phyloP scores from a whole-genome alignment of 768 basidiomycete species.

The Xerocomellus intermedius region DNA sequence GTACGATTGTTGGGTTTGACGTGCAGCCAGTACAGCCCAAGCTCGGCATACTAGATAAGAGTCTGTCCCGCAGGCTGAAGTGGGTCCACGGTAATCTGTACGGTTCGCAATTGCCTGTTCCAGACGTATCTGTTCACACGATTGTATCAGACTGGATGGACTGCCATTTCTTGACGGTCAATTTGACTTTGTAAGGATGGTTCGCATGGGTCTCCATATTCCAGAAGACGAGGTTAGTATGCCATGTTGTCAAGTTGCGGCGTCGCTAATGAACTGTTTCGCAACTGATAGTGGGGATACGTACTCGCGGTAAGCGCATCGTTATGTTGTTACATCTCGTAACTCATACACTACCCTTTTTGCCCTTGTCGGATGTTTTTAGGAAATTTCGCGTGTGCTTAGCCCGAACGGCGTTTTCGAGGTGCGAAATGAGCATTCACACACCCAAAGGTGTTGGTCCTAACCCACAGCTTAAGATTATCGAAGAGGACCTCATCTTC shows the following conservation, averaged over 20 bases:
- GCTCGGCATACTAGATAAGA: conserved; percentile 34
- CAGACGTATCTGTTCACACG: conserved; percentile 4
- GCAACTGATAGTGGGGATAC: conserved; percentile 52
- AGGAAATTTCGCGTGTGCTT: conserved; percentile 71
- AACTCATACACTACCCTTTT: conserved; percentile 11
- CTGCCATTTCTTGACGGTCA: conserved; percentile 55
- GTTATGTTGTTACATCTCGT: conserved; percentile 12
- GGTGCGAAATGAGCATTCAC: conserved; percentile 37
- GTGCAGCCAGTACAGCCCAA: conserved; percentile 53
- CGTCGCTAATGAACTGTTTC: conserved; percentile 18
- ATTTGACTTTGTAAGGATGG: conserved; percentile 69
- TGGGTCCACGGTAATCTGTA: conserved; percentile 75
- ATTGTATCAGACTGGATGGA: conserved; percentile 52
- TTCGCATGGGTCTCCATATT: conserved; percentile 61
- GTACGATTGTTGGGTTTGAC: conserved; percentile 60
- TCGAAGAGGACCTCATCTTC: conserved; percentile 75
- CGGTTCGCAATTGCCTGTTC: conserved; percentile 16
- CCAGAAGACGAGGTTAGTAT: conserved; percentile 67
- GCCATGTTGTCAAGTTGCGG: background rate
- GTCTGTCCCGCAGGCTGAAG: conserved; percentile 48
- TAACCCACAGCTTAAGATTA: conserved; percentile 43
- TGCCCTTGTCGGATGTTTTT: background rate
- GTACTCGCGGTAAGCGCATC: conserved; percentile 53
- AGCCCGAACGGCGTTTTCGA: conserved; percentile 62
- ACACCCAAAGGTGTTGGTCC: background rate